Evolutionary conservation across 2,329 filamentous ascomycete genomes (phyloP), one percentile per base, ranked within the genome.

Genomic region (Arthrobotrys entomopaga): DNA sequence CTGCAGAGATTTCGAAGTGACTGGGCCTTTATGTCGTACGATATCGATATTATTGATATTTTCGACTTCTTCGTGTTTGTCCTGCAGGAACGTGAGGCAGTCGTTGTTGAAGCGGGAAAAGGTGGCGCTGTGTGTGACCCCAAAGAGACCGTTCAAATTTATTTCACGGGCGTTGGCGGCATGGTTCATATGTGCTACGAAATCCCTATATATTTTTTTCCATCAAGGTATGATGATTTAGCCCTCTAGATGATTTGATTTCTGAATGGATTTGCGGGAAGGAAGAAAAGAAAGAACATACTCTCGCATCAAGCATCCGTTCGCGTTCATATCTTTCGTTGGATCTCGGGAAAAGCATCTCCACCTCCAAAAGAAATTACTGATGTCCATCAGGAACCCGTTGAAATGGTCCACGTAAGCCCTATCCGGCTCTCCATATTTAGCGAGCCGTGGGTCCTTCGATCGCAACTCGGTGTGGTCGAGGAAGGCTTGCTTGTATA

Each of bases 351-450:
- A 76, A 19, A 75, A 74, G 24, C 67, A 70, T 34, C 75, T 65
- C 71, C 96, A 89, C 0, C 91, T 87, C 92, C 92, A 96, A 53
- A 95, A 81, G 58, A 91, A 88, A 80, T 96, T 96, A 83, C 91
- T 93, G 34, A 93, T 86, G 79, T 96, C 92, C 88, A 95, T 93
- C 34, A 96, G 85, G 80, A 90, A 93, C 20, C 90, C 90, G 80
- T 96, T 96, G 82, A 95, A 93, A 22, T 86, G 82, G 76, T 88
- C 87, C 46, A 92, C 86, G 65, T 90, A 87, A 34, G 84, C 82
- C 48, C 86, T 84, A 26, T 87, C 84, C 75, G 89, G 90, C 10
- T 82, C 80, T 16, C 77, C 66, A 13, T 75, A 56, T 57, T 72
- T 81, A 80, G 52, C 63, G 19, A 69, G 26, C 20, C 38, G 15